phyloP scores from a whole-genome alignment of 2,329 filamentous ascomycete species.

The Tolypocladium tundrense region DNA sequence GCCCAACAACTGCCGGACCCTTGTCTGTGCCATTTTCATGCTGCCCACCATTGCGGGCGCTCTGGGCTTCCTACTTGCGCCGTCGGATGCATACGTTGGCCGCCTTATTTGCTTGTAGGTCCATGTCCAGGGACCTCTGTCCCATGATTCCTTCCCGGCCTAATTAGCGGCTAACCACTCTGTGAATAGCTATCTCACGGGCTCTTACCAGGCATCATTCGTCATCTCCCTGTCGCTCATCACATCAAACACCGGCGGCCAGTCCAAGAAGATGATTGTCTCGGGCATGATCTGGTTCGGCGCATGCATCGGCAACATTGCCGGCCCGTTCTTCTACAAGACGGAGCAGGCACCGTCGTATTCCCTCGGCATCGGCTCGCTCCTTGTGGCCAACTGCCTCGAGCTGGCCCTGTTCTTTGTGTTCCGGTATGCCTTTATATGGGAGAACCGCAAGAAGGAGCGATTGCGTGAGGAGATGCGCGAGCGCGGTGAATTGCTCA shows the following conservation, averaged over 20 bases:
- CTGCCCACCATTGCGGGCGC: slow-evolving; percentile 49
- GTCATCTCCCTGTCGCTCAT: slow-evolving; percentile 32
- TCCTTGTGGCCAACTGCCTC: slow-evolving; percentile 29
- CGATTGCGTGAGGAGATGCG: slow-evolving; percentile 19
- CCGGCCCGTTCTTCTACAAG: slow-evolving; percentile 53
- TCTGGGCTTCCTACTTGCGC: slow-evolving; percentile 46
- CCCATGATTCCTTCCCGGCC: not conserved
- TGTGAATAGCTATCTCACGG: slow-evolving; percentile 18
- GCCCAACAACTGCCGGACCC: slow-evolving; percentile 36
- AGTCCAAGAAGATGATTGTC: slow-evolving; percentile 56
- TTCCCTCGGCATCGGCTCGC: slow-evolving; percentile 27
- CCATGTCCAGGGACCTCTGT: not conserved
- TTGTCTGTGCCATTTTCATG: slow-evolving; percentile 45
- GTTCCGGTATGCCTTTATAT: slow-evolving; percentile 25
- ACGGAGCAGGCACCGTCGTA: slow-evolving; percentile 36
- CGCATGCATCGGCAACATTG: slow-evolving; percentile 51
- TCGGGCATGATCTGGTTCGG: slow-evolving; percentile 51
- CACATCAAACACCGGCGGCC: slow-evolving; percentile 40
- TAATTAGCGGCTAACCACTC: not conserved
- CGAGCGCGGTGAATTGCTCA: slow-evolving; percentile 11
- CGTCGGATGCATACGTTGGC: slow-evolving; percentile 36
- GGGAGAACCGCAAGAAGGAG: slow-evolving; percentile 29
- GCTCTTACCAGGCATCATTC: slow-evolving; percentile 29
- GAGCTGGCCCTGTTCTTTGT: slow-evolving; percentile 27
- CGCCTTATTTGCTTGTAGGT: slow-evolving; percentile 43